Evolutionary conservation across 176 grass and related monocot species (phyloP).

Genomic region (Poa pratensis): DNA sequence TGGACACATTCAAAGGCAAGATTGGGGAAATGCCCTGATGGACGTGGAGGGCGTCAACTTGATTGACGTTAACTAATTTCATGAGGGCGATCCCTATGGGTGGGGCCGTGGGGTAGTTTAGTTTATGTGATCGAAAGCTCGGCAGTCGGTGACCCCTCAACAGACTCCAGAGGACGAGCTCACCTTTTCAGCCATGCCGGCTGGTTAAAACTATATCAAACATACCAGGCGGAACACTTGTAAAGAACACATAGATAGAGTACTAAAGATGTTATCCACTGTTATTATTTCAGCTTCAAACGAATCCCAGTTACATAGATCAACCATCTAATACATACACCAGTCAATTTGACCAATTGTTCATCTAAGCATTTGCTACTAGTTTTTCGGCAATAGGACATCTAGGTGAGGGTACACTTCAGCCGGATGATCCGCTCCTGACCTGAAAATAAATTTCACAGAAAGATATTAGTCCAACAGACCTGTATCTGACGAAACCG

Average conservation of each 20-base stretch:
- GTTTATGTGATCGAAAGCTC: not conserved
- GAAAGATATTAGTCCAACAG: not conserved
- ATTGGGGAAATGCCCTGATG: not conserved
- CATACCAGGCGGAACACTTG: not conserved
- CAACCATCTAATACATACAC: conserved; percentile 33
- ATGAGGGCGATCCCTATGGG: not conserved
- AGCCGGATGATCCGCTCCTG: not conserved
- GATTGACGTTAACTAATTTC: not conserved
- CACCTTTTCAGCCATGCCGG: not conserved
- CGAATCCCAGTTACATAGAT: conserved; percentile 31
- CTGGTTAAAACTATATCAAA: not conserved
- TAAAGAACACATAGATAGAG: not conserved
- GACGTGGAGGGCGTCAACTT: not conserved
- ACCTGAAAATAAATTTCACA: conserved; percentile 23
- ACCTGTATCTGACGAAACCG: not conserved
- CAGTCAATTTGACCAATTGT: conserved; percentile 11
- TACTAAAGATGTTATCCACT: not conserved
- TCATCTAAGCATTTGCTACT: conserved; percentile 11
- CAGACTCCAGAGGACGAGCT: not conserved
- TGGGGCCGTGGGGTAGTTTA: not conserved
- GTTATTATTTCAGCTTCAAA: conserved; percentile 14
- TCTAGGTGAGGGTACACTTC: not conserved
- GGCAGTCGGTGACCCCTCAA: not conserved
- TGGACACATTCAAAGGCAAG: not conserved
- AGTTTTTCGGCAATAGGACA: not conserved